Conservation (phyloP, 441 rosid species). For the Erysimum pusillum region DNA sequence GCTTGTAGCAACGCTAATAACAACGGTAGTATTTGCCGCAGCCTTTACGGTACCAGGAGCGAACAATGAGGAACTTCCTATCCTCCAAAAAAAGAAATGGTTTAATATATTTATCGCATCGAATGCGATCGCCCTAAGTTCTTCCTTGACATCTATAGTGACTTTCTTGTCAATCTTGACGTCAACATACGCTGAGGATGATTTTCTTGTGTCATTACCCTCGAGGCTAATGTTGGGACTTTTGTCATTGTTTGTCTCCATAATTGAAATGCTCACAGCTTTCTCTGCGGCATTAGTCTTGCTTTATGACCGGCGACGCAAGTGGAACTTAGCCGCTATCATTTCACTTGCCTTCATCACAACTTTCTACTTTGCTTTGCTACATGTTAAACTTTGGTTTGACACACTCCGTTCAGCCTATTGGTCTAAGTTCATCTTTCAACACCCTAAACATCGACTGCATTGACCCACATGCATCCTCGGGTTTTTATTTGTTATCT, state of each 20-base stretch:
- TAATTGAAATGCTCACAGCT: conserved; percentile 60
- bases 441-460: neutral
- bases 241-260: conserved; percentile 52
- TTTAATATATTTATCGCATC: conserved; percentile 11
- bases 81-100: neutral
- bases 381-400: neutral
- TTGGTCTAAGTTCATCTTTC: conserved; percentile 4
- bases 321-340: neutral
- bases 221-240: conserved; percentile 12
- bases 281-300: conserved; percentile 53
- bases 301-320: neutral
- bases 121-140: neutral
- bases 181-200: neutral
- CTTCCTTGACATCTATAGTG: conserved; percentile 4
- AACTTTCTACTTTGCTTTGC: neutral
- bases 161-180: conserved; percentile 20
- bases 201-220: conserved; percentile 17
- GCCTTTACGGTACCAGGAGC: conserved; percentile 61
- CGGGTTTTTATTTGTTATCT: too few relatives aligned
- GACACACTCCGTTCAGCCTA: conserved; percentile 12
- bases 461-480: neutral
- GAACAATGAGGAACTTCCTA: conserved; percentile 14
- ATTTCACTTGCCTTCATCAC: neutral
- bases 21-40: conserved; percentile 56
- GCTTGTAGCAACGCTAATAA: conserved; percentile 56